A percentile compares a stretch with the other conserved stretches of the same genome.
phyloP scores from a whole-genome alignment of 1,284 basidiomycete genomes.

The Coniophora puteana region DNA sequence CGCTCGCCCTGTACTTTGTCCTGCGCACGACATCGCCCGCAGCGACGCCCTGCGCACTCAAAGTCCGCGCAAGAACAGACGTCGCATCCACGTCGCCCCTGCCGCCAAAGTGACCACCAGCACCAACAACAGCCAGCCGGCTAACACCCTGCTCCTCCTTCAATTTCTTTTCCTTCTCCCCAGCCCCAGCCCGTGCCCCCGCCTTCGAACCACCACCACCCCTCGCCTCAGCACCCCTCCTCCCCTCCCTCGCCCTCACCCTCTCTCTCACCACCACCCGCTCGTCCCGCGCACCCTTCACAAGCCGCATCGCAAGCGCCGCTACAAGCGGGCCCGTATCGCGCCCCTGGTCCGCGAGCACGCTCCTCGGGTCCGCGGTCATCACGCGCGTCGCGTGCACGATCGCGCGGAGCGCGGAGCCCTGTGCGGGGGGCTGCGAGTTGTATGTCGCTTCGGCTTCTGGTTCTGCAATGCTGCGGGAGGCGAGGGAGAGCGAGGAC shows the following conservation, averaged over 20 bases:
- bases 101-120: too few species aligned
- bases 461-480: too few species aligned
- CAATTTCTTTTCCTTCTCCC: slow-evolving; percentile 29
- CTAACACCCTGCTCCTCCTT: too few species aligned
- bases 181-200: slow-evolving; percentile 38
- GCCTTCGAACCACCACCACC: slow-evolving; percentile 25
- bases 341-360: slow-evolving; percentile 64
- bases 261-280: slow-evolving; percentile 53
- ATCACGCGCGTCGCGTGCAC: slow-evolving; percentile 86
- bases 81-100: slow-evolving; percentile 39
- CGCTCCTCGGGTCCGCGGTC: slow-evolving; percentile 74
- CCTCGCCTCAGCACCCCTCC: slow-evolving; percentile 29
- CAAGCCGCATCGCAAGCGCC: slow-evolving; percentile 66
- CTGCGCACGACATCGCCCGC: slow-evolving; percentile 30
- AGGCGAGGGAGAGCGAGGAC: slow-evolving; percentile 25
- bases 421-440: slow-evolving; percentile 50
- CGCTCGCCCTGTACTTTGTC: slow-evolving; percentile 30
- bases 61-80: slow-evolving; percentile 39
- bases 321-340: slow-evolving; percentile 63
- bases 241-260: slow-evolving; percentile 39
- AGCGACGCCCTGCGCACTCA: slow-evolving; percentile 31
- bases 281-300: slow-evolving; percentile 70
- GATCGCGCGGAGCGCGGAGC: slow-evolving; percentile 68
- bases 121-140: too few species aligned
- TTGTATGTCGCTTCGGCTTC: too few species aligned